Evolutionary conservation across 768 basidiomycete genomes (phyloP), one percentile per base, ranked within the genome.

Genomic region (Suillus clintonianus): DNA sequence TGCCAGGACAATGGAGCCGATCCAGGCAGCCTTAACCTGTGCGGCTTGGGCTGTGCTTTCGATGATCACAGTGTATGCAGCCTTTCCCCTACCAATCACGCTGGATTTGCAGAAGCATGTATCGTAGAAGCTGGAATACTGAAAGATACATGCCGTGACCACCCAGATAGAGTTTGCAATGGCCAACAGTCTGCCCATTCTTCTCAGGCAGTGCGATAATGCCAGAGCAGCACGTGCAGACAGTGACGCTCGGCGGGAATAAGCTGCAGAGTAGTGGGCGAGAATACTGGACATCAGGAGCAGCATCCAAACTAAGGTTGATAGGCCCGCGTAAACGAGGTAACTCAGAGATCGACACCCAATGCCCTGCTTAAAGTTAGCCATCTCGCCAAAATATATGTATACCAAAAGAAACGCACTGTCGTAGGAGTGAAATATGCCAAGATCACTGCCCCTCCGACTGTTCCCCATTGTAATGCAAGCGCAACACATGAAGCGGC

Each of bases 341-440:
- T 71, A 72, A 2, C 67, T 61, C 9, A 34, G 42, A 3, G 68
- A 73, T 50, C 73, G 68, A 56, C 73, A 74, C 7, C 73, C 72
- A 2, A 72, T 19, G 8, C 68, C 66, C 59, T 42, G 45, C 32
- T 14, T 36, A 14, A 22, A 42, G 27, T 48, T 56, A 32, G 27
- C 27, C 22, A 3, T 17, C 14, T 51, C n/a, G 27, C 27, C 27
- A 27, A 27, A 27, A 27, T 27, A 27, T 27, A 32, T 22, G 17
- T 39, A 34, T 6, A 59, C 17, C 30, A 41, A 10, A 37, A 34
- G 22, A 22, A 19, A 64, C 37, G 19, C 56, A 48, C 60, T 11
- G 62, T 65, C 9, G 73, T 74, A 13, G 73, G 73, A 8, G 72
- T 74, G 39, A 67, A 67, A 53, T 62, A 67, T 14, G 69, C 66